These are phyloP conservation scores for Arachis monticola DNA, from an alignment of 331 rosid species.

Conservation along the genomic window DNA sequence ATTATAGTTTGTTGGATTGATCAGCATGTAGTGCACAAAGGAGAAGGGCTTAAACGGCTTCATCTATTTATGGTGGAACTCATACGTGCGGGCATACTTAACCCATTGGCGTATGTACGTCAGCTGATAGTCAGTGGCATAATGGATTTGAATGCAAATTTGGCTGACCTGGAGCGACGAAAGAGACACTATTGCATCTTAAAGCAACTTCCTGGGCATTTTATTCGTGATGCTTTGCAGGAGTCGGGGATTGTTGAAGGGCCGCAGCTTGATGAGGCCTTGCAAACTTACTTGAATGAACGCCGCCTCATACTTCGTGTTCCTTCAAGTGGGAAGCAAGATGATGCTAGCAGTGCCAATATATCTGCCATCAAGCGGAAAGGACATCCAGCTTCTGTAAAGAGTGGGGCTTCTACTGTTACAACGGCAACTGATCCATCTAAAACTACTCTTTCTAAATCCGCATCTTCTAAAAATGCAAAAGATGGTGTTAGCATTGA, in stretches of 20 bases:
- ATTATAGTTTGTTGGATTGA: constrained; percentile 97
- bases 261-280: constrained; percentile 62
- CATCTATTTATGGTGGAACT: constrained; percentile 85
- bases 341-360: constrained; percentile 42
- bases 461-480: constrained; percentile 48
- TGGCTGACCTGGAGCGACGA: constrained; percentile 62
- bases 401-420: constrained; percentile 55
- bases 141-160: constrained; percentile 66
- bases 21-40: constrained; percentile 86
- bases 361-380: constrained; percentile 53
- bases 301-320: constrained; percentile 76
- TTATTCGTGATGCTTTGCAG: constrained; percentile 66
- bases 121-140: constrained; percentile 95
- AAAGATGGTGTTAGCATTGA: constrained; percentile 60
- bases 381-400: constrained; percentile 47
- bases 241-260: constrained; percentile 77
- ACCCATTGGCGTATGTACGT: constrained; percentile 92
- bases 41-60: constrained; percentile 82
- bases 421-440: constrained; percentile 51
- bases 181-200: constrained; percentile 77
- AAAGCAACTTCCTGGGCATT: constrained; percentile 76
- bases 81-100: constrained; percentile 76
- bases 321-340: constrained; percentile 52
- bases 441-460: constrained; percentile 48
- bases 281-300: constrained; percentile 74